These are phyloP conservation scores for Byssothecium circinans DNA, from an alignment of 2,329 filamentous ascomycete species.

Conservation along the genomic window DNA sequence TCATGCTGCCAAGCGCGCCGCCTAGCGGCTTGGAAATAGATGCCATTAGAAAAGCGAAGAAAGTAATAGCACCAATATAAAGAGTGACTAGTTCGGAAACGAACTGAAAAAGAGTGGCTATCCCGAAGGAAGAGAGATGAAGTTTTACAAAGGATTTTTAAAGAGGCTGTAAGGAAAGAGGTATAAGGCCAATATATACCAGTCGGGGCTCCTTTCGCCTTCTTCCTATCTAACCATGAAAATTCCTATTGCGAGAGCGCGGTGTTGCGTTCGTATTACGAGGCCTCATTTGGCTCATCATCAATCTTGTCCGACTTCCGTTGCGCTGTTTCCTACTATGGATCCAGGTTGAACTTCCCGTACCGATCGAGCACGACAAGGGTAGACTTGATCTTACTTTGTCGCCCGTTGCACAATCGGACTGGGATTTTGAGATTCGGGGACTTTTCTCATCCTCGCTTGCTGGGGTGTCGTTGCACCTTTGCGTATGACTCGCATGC, in stretches of 20 bases:
- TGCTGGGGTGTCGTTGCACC: not conserved
- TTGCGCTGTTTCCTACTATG: not conserved
- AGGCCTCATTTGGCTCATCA: not conserved
- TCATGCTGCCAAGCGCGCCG: not conserved
- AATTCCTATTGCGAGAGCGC: too few species aligned
- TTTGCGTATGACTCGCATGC: not conserved
- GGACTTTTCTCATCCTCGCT: not conserved
- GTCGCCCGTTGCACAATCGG: not conserved
- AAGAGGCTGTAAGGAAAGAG: not conserved
- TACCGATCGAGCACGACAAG: not conserved
- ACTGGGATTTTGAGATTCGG: not conserved
- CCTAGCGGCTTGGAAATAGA: conserved; percentile 2
- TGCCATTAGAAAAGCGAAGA: not conserved
- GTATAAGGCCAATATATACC: not conserved
- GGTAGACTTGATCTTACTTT: not conserved
- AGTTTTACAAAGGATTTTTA: not conserved
- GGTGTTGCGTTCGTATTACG: too few species aligned
- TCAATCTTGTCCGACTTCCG: not conserved
- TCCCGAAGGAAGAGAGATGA: not conserved
- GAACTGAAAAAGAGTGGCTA: conserved; percentile 1
- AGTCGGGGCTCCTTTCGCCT: not conserved
- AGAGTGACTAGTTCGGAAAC: conserved; percentile 1
- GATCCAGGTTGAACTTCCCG: not conserved
- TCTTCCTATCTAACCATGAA: too few species aligned
- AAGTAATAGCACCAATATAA: not conserved